phyloP scores from a whole-genome alignment of 768 basidiomycete genomes.

The Lactarius sanguifluus region DNA sequence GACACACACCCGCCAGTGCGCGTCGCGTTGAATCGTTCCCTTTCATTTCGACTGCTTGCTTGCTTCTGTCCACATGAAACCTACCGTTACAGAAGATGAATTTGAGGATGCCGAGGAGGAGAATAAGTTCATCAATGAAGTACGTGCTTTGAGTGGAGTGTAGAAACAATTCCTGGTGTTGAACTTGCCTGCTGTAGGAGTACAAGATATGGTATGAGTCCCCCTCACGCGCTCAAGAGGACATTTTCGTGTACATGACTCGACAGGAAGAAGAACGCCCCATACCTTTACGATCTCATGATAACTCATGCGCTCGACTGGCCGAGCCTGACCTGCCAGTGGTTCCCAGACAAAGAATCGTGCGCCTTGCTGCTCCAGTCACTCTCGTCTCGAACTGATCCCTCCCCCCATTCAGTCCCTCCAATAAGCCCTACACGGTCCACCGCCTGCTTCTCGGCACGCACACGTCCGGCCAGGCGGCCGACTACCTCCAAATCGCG shows the following conservation, averaged over 20 bases:
- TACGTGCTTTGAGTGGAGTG: conserved; percentile 36
- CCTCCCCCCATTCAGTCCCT: conserved; percentile 58
- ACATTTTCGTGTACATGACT: conserved; percentile 11
- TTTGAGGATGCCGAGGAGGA: conserved; percentile 88
- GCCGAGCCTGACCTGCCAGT: conserved; percentile 97
- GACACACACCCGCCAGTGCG: conserved; percentile 1
- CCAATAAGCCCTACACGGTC: conserved; percentile 90
- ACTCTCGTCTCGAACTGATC: conserved; percentile 1
- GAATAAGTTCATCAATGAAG: conserved; percentile 87
- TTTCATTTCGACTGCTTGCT: not conserved
- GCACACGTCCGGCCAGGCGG: conserved; percentile 92
- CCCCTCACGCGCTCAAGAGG: not conserved
- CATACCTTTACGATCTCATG: conserved; percentile 96
- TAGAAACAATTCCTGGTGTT: conserved; percentile 2
- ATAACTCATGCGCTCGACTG: conserved; percentile 98
- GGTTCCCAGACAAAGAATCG: conserved; percentile 98
- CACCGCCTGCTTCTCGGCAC: conserved; percentile 96
- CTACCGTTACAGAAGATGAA: conserved; percentile 56
- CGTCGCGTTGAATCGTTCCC: conserved; percentile 19
- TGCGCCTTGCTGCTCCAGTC: conserved; percentile 41
- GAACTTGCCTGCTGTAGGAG: conserved; percentile 47
- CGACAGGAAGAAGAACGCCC: conserved; percentile 91
- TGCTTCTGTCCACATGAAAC: conserved; percentile 43
- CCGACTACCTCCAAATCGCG: conserved; percentile 95
- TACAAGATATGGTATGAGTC: conserved; percentile 74